Percentiles rank a stretch among this genome's conserved stretches.
Evolutionary conservation across 148 eudicot species (phyloP).

Genomic region (Mesembryanthemum crystallinum): DNA sequence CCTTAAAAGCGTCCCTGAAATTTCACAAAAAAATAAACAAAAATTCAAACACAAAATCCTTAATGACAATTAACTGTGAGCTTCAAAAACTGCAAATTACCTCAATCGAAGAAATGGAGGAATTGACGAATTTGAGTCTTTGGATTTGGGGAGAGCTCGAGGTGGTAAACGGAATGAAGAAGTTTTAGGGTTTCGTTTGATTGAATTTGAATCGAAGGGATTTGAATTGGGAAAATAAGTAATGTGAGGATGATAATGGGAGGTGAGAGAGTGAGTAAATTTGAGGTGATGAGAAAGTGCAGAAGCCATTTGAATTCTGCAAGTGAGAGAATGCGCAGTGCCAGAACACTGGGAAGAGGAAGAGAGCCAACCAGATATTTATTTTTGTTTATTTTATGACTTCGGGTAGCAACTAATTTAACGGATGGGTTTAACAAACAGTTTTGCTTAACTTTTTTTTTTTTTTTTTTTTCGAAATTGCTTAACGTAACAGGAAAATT

Average conservation of each 20-base stretch:
- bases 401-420: not conserved
- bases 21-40: slow-evolving; percentile 4
- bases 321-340: not conserved
- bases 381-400: not conserved
- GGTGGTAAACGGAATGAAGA: slow-evolving; percentile 26
- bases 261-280: slow-evolving; percentile 2
- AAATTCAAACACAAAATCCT: not conserved
- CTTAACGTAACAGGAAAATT: no score
- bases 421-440: not conserved
- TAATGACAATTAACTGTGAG: not conserved
- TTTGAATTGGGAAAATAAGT: not conserved
- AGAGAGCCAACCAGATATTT: not conserved
- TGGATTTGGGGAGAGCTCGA: slow-evolving; percentile 36
- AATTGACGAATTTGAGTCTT: slow-evolving; percentile 21
- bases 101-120: slow-evolving; percentile 23
- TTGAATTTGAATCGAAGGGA: not conserved
- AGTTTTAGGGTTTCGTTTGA: slow-evolving; percentile 25
- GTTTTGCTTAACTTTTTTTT: no score
- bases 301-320: slow-evolving; percentile 16
- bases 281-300: slow-evolving; percentile 10
- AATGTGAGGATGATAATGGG: not conserved
- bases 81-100: not conserved
- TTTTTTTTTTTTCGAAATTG: no score
- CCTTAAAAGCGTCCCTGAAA: slow-evolving; percentile 47
- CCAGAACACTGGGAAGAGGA: not conserved